A percentile compares a stretch with the other conserved stretches of the same genome.
phyloP scores from a whole-genome alignment of 768 basidiomycete species.

The Ramaria rubella region DNA sequence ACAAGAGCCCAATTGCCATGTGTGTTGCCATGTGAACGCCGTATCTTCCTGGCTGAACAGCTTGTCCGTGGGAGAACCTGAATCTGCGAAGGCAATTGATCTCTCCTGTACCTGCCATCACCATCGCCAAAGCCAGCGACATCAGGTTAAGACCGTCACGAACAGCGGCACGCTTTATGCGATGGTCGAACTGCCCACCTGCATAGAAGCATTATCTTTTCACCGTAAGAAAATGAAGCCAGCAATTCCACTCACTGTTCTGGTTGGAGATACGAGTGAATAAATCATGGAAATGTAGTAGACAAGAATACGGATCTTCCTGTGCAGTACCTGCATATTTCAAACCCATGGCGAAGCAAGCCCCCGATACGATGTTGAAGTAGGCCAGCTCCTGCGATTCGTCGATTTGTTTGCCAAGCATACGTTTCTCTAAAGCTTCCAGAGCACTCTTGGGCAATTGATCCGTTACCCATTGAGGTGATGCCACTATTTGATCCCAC shows the following conservation, averaged over 20 bases:
- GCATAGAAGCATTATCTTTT: background rate
- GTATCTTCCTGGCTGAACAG: slow-evolving; percentile 51
- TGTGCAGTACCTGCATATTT: slow-evolving; percentile 93
- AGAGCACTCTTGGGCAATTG: slow-evolving; percentile 68
- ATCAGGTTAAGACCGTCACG: slow-evolving; percentile 86
- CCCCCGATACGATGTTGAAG: slow-evolving; percentile 85
- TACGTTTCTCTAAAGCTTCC: slow-evolving; percentile 42
- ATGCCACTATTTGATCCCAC: slow-evolving; percentile 75
- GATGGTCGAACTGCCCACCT: slow-evolving; percentile 80
- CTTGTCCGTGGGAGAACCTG: slow-evolving; percentile 85
- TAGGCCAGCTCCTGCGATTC: slow-evolving; percentile 83
- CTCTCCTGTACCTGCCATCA: slow-evolving; percentile 97
- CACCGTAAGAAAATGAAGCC: background rate
- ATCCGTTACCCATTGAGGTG: slow-evolving; percentile 60
- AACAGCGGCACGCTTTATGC: slow-evolving; percentile 81
- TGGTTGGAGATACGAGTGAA: slow-evolving; percentile 66
- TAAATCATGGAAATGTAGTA: slow-evolving; percentile 76
- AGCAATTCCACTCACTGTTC: slow-evolving; percentile 43
- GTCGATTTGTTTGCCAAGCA: slow-evolving; percentile 43
- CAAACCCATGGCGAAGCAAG: slow-evolving; percentile 85
- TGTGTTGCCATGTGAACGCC: slow-evolving; percentile 88
- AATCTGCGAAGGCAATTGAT: slow-evolving; percentile 82
- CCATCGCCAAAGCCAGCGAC: slow-evolving; percentile 79
- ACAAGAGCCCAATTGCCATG: slow-evolving; percentile 84
- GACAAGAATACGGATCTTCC: slow-evolving; percentile 78